phyloP scores from a whole-genome alignment of 345 rosid genomes.

The Streptanthus diversifolius region DNA sequence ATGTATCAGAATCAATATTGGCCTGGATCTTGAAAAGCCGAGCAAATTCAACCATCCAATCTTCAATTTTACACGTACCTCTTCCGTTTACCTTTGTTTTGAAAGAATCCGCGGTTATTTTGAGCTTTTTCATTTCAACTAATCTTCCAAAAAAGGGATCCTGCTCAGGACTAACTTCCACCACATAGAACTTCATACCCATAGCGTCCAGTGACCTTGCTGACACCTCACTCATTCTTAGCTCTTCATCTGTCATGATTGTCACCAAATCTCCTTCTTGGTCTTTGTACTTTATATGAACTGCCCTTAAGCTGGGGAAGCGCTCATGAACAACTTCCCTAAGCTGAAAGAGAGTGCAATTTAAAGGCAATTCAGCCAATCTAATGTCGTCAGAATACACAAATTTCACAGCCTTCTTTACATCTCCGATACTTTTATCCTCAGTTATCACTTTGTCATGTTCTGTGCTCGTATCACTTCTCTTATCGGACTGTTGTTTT shows the following conservation, averaged over 20 bases:
- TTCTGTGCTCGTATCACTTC: constrained; percentile 39
- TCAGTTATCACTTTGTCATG: constrained; percentile 55
- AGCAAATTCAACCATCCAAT: constrained; percentile 84
- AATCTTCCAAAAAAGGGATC: constrained; percentile 54
- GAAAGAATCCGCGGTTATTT: constrained; percentile 23
- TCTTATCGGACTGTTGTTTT: constrained; percentile 38
- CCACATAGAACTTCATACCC: constrained; percentile 58
- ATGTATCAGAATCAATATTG: constrained; percentile 64
- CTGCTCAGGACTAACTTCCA: constrained; percentile 57
- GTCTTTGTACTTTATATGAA: constrained; percentile 80
- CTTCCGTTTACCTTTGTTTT: constrained; percentile 33
- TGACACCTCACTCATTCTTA: constrained; percentile 66
- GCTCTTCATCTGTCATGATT: constrained; percentile 75
- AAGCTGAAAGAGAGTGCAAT: constrained; percentile 65
- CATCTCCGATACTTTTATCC: constrained; percentile 40
- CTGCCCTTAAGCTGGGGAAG: constrained; percentile 58
- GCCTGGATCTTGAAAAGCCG: constrained; percentile 71
- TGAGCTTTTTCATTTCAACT: constrained; percentile 32
- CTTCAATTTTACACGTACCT: constrained; percentile 48
- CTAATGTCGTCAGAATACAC: constrained; percentile 77
- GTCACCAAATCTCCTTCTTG: constrained; percentile 91
- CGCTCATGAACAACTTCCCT: constrained; percentile 68
- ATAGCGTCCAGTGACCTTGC: constrained; percentile 45
- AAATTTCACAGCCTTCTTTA: constrained; percentile 61
- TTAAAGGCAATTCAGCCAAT: constrained; percentile 61